Percentiles rank a stretch among this genome's conserved stretches.
Conservation (phyloP, 2,329 filamentous ascomycete genomes). For the Rhinocladiella similis region DNA sequence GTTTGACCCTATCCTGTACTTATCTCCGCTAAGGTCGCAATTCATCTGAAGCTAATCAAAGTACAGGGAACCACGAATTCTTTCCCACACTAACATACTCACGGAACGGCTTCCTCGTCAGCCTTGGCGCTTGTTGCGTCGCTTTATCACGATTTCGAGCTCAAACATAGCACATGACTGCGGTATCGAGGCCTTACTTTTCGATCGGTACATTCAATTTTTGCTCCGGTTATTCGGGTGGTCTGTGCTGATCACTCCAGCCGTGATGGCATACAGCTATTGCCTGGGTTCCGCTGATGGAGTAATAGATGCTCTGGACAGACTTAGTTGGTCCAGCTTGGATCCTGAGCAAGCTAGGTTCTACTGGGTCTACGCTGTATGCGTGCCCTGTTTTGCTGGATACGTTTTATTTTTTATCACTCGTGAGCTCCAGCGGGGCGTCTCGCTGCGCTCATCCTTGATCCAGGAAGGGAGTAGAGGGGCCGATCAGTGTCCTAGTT, state of each 20-base stretch:
- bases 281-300: not conserved
- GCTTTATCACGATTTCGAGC: not conserved
- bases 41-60: too few species aligned
- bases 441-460: not conserved
- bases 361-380: conserved; percentile 6
- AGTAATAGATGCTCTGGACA: not conserved
- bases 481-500: not conserved
- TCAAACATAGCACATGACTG: not conserved
- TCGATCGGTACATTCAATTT: not conserved
- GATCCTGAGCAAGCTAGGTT: not conserved
- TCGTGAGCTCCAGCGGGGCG: not conserved
- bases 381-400: not conserved
- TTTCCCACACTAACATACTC: not conserved
- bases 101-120: not conserved
- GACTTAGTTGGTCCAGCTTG: conserved; percentile 6
- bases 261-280: not conserved
- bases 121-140: too few species aligned
- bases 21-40: not conserved
- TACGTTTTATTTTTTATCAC: not conserved
- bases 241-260: not conserved
- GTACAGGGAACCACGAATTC: not conserved
- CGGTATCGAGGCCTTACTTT: not conserved
- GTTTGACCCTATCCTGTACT: not conserved
- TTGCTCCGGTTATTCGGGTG: not conserved
- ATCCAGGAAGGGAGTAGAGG: not conserved